Evolutionary conservation across 495 filamentous ascomycete species (phyloP).

Genomic region (Penicillium lividum): DNA sequence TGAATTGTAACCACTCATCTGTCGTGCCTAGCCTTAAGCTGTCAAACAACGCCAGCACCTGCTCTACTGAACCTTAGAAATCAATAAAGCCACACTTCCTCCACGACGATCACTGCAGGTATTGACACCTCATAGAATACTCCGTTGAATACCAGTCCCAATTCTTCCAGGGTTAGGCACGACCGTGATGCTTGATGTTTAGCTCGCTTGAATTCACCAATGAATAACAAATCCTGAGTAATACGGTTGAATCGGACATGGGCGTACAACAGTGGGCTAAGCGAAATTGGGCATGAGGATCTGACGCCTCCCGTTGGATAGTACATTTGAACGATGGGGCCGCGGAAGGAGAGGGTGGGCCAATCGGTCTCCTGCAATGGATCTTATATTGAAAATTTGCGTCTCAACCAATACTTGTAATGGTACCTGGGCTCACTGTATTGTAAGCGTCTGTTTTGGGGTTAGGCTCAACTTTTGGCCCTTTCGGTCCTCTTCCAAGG

Average conservation of each 20-base stretch:
- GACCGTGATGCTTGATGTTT: neutral
- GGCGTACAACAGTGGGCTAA: slow-evolving; percentile 31
- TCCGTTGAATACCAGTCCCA: too few species aligned
- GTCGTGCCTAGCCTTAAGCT: neutral
- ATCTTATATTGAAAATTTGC: slow-evolving; percentile 31
- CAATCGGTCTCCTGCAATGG: slow-evolving; percentile 19
- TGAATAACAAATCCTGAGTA: neutral
- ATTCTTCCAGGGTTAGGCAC: neutral
- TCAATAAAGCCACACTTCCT: neutral
- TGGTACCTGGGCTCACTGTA: neutral
- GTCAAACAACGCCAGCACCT: neutral
- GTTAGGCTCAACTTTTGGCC: neutral
- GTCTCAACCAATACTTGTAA: slow-evolving; percentile 5
- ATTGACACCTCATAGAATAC: too few species aligned
- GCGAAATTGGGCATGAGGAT: slow-evolving; percentile 41
- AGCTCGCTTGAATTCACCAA: neutral
- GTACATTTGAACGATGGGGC: slow-evolving; percentile 23
- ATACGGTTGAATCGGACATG: slow-evolving; percentile 8
- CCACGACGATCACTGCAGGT: neutral
- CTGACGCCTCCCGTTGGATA: slow-evolving; percentile 32
- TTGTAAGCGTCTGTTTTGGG: neutral
- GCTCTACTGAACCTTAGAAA: neutral
- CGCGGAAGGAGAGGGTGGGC: slow-evolving; percentile 7
- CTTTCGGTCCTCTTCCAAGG: neutral
- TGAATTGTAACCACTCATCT: neutral